phyloP scores from a whole-genome alignment of 345 rosid species.

The Passiflora organensis region DNA sequence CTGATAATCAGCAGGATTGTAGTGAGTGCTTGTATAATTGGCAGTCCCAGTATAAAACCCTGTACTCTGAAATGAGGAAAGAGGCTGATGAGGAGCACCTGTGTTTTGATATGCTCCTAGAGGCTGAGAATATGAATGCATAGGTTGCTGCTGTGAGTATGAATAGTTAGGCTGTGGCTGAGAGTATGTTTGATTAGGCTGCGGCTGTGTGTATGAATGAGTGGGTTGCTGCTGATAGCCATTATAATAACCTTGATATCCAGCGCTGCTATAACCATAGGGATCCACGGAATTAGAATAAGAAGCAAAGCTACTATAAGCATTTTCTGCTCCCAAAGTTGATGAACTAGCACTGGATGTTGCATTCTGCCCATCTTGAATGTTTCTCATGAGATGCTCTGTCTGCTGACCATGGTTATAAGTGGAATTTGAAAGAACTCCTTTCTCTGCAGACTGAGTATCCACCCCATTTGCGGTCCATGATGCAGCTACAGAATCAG shows the following conservation, averaged over 20 bases:
- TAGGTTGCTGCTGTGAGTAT: constrained; percentile 33
- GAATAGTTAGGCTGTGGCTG: constrained; percentile 47
- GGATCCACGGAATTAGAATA: constrained; percentile 63
- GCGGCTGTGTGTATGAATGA: constrained; percentile 21
- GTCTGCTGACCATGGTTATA: constrained; percentile 52
- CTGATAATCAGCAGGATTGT: constrained; percentile 99
- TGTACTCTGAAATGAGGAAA: constrained; percentile 97
- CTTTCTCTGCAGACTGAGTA: constrained; percentile 50
- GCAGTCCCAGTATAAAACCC: constrained; percentile 99
- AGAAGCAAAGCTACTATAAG: constrained; percentile 53
- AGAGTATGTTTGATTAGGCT: constrained; percentile 60
- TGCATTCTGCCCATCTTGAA: constrained; percentile 45
- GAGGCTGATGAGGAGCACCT: constrained; percentile 99
- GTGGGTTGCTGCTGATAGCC: constrained; percentile 63
- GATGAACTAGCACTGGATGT: constrained; percentile 61
- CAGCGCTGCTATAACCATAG: constrained; percentile 62
- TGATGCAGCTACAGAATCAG: constrained; percentile 29
- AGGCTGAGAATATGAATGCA: constrained; percentile 71
- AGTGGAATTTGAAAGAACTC: constrained; percentile 38
- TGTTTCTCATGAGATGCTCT: constrained; percentile 34
- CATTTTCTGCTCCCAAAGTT: constrained; percentile 46
- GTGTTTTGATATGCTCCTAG: constrained; percentile 92
- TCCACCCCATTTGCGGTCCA: constrained; percentile 59
- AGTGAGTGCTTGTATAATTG: constrained; percentile 93
- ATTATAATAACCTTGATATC: constrained; percentile 71